These are phyloP conservation scores for Talaromyces rugulosus DNA, from an alignment of 2,329 filamentous ascomycete species.

Conservation along the genomic window DNA sequence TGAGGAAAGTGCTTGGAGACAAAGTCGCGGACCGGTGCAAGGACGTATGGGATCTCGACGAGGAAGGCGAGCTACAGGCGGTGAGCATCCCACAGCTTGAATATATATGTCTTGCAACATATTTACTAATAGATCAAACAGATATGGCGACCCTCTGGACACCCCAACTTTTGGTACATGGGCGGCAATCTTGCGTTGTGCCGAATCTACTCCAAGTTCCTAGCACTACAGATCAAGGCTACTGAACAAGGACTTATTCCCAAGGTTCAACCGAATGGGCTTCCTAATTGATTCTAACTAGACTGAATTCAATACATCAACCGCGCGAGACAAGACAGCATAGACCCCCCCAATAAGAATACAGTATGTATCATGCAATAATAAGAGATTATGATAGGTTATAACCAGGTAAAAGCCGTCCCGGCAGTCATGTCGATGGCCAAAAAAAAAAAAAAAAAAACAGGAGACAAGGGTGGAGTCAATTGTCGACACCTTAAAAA, in stretches of 20 bases:
- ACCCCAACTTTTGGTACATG: constrained; percentile 63
- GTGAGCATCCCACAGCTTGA: constrained; percentile 18
- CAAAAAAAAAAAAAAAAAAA: too few relatives aligned
- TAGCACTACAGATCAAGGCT: constrained; percentile 50
- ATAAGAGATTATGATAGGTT: not conserved
- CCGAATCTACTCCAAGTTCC: constrained; percentile 54
- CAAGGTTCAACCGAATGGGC: constrained; percentile 1
- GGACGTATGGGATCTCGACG: constrained; percentile 60
- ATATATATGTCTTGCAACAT: not conserved
- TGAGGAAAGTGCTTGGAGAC: constrained; percentile 59
- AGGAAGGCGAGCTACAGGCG: constrained; percentile 51
- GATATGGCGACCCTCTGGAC: constrained; percentile 56
- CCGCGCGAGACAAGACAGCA: not conserved
- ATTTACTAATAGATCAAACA: not conserved
- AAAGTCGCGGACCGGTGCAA: constrained; percentile 54
- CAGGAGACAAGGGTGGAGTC: not conserved
- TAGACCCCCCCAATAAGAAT: not conserved
- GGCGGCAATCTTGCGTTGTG: constrained; percentile 62
- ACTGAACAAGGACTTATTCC: constrained; percentile 35
- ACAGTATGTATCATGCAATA: not conserved
- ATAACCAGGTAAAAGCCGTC: not conserved
- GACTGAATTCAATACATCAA: not conserved
- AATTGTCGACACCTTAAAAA: not conserved
- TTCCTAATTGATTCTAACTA: not conserved
- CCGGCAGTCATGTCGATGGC: not conserved